Conservation (phyloP, 2,329 filamentous ascomycete species). For the Verticillium nonalfalfae region DNA sequence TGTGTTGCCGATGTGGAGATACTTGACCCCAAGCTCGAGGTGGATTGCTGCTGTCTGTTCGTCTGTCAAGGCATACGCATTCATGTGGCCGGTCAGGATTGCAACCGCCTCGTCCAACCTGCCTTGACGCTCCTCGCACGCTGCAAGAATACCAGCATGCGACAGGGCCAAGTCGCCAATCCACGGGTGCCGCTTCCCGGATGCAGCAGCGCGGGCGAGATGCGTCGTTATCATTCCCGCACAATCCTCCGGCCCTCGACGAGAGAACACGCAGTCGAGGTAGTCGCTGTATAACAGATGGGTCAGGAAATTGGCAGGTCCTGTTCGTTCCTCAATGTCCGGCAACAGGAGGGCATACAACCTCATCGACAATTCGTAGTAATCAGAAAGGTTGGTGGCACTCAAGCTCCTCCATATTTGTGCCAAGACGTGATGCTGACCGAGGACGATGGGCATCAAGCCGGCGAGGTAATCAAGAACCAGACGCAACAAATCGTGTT, state of each 20-base stretch:
- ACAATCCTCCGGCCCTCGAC: conserved; percentile 17
- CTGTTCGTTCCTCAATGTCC: conserved; percentile 21
- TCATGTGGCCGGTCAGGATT: conserved; percentile 18
- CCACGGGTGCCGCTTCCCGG: conserved; percentile 21
- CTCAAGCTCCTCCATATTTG: conserved; percentile 23
- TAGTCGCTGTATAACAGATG: conserved; percentile 26
- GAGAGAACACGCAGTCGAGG: conserved; percentile 23
- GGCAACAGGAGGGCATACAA: conserved; percentile 23
- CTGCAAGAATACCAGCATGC: conserved; percentile 22
- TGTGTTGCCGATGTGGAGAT: conserved; percentile 19
- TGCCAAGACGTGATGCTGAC: conserved; percentile 20
- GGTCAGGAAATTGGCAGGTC: conserved; percentile 24
- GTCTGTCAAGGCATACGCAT: conserved; percentile 19
- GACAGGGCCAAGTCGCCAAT: conserved; percentile 22
- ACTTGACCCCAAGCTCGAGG: conserved; percentile 24
- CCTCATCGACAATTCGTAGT: conserved; percentile 23
- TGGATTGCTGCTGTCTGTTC: conserved; percentile 23
- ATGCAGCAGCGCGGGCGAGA: conserved; percentile 19
- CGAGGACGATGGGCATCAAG: conserved; percentile 22
- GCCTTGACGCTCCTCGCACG: conserved; percentile 20
- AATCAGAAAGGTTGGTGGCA: conserved; percentile 21
- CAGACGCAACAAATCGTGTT: conserved; percentile 22
- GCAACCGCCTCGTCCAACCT: conserved; percentile 21
- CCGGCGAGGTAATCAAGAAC: conserved; percentile 23
- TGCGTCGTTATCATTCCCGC: conserved; percentile 21